Base-by-base conservation (phyloP, 2,329 filamentous ascomycete genomes). In the Juglanconis juglandina region DNA sequence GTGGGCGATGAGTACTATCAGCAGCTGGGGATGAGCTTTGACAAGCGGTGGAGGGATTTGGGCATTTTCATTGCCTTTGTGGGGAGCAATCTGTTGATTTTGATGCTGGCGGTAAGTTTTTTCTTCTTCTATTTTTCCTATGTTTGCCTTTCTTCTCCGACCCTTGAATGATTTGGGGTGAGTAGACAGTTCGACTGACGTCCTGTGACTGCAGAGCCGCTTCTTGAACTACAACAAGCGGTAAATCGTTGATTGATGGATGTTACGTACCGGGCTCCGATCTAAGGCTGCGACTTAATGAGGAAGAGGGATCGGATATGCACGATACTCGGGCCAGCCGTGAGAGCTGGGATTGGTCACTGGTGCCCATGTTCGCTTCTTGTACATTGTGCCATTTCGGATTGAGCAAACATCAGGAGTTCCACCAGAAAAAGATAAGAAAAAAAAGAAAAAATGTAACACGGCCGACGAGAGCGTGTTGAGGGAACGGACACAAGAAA, bases 1-100 rank as follows among this genome's bases (percentile, higher is more conserved):
- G 77, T 90, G 11, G 92, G 92, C 35, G 89, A 96, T 65, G 81
- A 96, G 75, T 96, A 94, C 69, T 96, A 90, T 70, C 70, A 77
- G 56, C 80, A 84, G 0, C 80, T 96, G 17, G 81, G 82, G 2
- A 82, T 96, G 68, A 77, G 76, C 2, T 96, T 88, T 67, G 76
- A 77, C 48, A 75, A 90, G 65, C 79, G 92, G 14, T 96, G 92
- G 92, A 83, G 92, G 58, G 91, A 96, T 67, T 61, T 95, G 59
- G 92, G 91, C 1, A 96, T 96, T 63, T 88, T 88, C 66, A 66
- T 83, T 37, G 88, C 87, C 1, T 96, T 92, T 69, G 81, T 96
- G 56, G 90, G 76, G 13, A 92, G 87, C 70, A 96, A 96, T 72
- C 70, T 95, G 68, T 81, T 90, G 34, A 82, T 86, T 63, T 69